phyloP scores from a whole-genome alignment of 306 rosid species.

The Bauhinia variegata region DNA sequence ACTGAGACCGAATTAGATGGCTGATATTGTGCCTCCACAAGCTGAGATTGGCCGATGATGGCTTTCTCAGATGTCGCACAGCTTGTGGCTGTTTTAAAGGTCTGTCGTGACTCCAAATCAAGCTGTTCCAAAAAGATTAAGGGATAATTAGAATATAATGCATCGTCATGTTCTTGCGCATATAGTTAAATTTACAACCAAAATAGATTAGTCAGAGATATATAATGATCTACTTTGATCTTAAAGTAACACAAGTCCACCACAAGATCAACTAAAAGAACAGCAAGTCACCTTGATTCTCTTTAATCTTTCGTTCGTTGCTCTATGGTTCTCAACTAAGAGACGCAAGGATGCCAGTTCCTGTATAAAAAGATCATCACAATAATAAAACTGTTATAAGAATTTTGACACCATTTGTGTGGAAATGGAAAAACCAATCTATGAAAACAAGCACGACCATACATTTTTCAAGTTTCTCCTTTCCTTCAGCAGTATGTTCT shows the following conservation, averaged over 20 bases:
- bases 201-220: too few species aligned
- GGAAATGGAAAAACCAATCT: neutral
- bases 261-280: neutral
- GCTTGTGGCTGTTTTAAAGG: conserved; percentile 23
- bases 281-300: conserved; percentile 66
- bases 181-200: neutral
- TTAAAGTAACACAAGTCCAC: too few species aligned
- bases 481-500: conserved; percentile 69
- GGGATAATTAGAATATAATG: conserved; percentile 34
- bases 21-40: conserved; percentile 26
- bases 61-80: conserved; percentile 30
- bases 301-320: conserved; percentile 64
- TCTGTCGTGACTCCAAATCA: conserved; percentile 54
- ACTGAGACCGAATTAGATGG: conserved; percentile 29
- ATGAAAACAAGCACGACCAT: conserved; percentile 28
- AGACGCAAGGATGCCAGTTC: conserved; percentile 59
- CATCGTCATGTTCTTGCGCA: neutral
- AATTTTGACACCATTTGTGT: neutral
- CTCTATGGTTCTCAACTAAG: conserved; percentile 62
- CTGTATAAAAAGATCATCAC: conserved; percentile 49
- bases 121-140: conserved; percentile 47
- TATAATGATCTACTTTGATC: too few species aligned
- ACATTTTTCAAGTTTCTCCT: conserved; percentile 70
- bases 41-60: conserved; percentile 30
- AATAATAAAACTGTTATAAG: conserved; percentile 10